Base-by-base conservation (phyloP, 1,284 basidiomycete genomes). In the Rhodotorula sp. region DNA sequence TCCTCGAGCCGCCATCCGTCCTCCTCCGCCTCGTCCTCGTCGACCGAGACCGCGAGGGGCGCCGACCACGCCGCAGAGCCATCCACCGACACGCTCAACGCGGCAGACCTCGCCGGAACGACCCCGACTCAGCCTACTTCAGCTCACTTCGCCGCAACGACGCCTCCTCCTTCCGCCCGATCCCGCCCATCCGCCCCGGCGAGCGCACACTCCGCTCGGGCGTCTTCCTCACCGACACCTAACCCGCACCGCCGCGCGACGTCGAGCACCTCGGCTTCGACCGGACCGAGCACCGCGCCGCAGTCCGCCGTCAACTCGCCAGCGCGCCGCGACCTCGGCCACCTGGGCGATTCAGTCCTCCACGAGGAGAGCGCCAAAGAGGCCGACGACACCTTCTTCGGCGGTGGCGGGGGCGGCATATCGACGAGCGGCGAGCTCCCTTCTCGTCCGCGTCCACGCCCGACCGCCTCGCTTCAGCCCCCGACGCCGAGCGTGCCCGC, bases 301-400 rank as follows among this genome's bases (percentile, higher is more conserved):
- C 25, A 42, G 10, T 63, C 60, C 19, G 55, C 64, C 7, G 61
- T 70, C 56, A 59, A 45, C 17, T 70, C 68, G 2, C 68, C 68
- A 17, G 68, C 60, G 16, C 42, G 68, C 7, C 64, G 68, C 25
- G 68, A 70, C 13, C 45, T 45, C 41, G 41, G 23, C 10, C 45
- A 69, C 58, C 23, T 69, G 8, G 62, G 64, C 55, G 68, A 66
- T 52, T 45, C 52, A 5, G 45, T 66, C 27, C 45, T 70, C 10
- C 64, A 66, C 64, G 68, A 70, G 52, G 68, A 70, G 41, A 70
- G 64, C 23, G 64, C 46, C 41, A 61, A 63, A 17, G 68, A 70
- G n/a, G 60, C 54, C 12, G 64, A 69, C 4, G 64, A 64, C 23
- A 23, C 57, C 8, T 62, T 66, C 55, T 63, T 63, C 34, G 48